Conservation (phyloP, 208 protist genomes). For the Histomonas meleagridis region DNA sequence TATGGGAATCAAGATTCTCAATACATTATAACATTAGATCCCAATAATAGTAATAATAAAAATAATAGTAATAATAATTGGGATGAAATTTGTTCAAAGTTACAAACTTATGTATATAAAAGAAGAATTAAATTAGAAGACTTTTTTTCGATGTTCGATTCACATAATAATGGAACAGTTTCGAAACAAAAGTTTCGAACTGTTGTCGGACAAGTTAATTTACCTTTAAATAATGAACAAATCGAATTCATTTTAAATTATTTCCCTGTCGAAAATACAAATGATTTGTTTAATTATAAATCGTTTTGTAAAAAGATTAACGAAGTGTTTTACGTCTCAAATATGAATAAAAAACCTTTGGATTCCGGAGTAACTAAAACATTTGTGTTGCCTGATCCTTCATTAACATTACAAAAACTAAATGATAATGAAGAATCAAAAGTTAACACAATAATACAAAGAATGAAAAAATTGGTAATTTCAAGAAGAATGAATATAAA, state of each 20-base stretch:
- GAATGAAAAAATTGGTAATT: background rate
- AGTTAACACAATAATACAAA: background rate
- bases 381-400: background rate
- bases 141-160: background rate
- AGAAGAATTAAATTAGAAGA: background rate
- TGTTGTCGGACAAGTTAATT: background rate
- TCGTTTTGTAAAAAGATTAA: background rate
- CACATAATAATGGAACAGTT: background rate
- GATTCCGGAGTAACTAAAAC: background rate
- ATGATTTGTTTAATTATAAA: conserved; percentile 36
- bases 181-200: conserved; percentile 8
- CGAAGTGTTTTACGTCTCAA: background rate
- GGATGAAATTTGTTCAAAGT: background rate
- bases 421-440: background rate
- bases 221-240: background rate
- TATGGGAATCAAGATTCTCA: background rate
- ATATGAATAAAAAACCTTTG: background rate
- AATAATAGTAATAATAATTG: too few relatives aligned
- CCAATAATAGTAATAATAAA: too few relatives aligned
- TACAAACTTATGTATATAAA: background rate
- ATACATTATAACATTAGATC: too few relatives aligned
- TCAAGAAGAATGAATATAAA: conserved; percentile 20
- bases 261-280: background rate
- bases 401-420: background rate
- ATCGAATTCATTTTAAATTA: background rate